phyloP scores from a whole-genome alignment of 768 basidiomycete species.

The Neoboletus subvelutipes region DNA sequence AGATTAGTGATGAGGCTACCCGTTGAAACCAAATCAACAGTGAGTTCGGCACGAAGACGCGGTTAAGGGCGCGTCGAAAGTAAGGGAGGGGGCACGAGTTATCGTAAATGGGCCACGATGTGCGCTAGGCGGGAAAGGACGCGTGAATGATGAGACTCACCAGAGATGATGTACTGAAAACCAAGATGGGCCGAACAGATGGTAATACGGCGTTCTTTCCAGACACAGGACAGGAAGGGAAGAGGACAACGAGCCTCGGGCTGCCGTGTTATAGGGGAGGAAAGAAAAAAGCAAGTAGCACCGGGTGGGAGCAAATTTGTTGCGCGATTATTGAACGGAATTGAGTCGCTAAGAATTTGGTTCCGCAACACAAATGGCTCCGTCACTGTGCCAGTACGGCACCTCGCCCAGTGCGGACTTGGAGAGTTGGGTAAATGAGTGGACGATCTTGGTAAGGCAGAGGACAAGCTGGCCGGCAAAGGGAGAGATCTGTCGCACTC shows the following conservation, averaged over 20 bases:
- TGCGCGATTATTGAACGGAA: conserved; percentile 36
- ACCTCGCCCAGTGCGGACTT: conserved; percentile 24
- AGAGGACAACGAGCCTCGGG: conserved; percentile 21
- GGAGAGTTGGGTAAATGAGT: conserved; percentile 28
- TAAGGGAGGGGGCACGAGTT: conserved; percentile 23
- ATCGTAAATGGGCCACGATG: conserved; percentile 36
- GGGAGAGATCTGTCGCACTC: conserved; percentile 17
- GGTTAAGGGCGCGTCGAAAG: conserved; percentile 31
- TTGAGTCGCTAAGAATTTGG: conserved; percentile 37
- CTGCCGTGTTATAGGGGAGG: conserved; percentile 28
- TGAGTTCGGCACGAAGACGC: conserved; percentile 32
- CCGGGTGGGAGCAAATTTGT: conserved; percentile 33
- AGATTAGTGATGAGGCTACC: conserved; percentile 26
- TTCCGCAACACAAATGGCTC: conserved; percentile 36
- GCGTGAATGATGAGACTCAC: conserved; percentile 34
- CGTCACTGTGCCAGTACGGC: conserved; percentile 31
- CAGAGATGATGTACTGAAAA: conserved; percentile 32
- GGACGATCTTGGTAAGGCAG: conserved; percentile 21
- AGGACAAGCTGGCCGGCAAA: conserved; percentile 14
- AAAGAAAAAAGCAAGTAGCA: conserved; percentile 33
- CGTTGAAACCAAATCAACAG: conserved; percentile 21
- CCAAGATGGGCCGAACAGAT: conserved; percentile 22
- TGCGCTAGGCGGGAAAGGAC: conserved; percentile 24
- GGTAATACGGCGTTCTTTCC: conserved; percentile 18
- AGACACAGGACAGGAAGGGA: conserved; percentile 23